Evolutionary conservation across 208 protist species (phyloP), one percentile per base, ranked within the genome.

Genomic region (Crithidia sp.): DNA sequence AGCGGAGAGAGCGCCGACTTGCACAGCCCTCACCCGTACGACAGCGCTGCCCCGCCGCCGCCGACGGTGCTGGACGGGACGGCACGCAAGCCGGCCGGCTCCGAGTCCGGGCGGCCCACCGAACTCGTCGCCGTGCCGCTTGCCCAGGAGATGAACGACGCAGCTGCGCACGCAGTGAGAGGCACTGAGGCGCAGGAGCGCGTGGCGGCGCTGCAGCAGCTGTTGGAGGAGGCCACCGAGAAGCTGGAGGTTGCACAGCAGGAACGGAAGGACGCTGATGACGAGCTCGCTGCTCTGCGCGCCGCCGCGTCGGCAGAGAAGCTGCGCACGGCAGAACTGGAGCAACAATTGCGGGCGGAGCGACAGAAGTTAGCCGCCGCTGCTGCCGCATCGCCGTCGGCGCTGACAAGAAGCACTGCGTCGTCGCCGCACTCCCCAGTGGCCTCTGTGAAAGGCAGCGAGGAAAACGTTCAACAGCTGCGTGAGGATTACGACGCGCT

Each of bases 401-500:
- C 50, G 12, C 50, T 68, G 62, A 47, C 5, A 55, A 44, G 5
- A 28, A 61, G 19, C 17, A 61, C 4, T 28, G 28, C 28, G 28
- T 28, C 28, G 28, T 28, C 28, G 28, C 28, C 28, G 28, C 28
- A 28, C 28, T 28, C 28, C 28, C 28, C 28, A 28, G 28, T 28
- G 28, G 12, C 45, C 45, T 14, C 45, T 49, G 45, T 14, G 9
- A 49, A 49, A 49, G 45, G 12, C 45, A 13, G 9, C 45, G 45
- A 49, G 7, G 9, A 49, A 13, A 49, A 49, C 9, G 45, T 49
- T 2, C 45, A 49, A 13, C 45, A 49, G 45, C 45, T 49, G 9
- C 45, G 45, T 49, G 76, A 76, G 40, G 68, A 74, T 13, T 52
- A 74, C 44, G 76, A 63, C 10, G 76, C 67, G 13, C 36, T 76